Base-by-base conservation (phyloP, 2,329 filamentous ascomycete genomes). In the Neofusicoccum laricinum region DNA sequence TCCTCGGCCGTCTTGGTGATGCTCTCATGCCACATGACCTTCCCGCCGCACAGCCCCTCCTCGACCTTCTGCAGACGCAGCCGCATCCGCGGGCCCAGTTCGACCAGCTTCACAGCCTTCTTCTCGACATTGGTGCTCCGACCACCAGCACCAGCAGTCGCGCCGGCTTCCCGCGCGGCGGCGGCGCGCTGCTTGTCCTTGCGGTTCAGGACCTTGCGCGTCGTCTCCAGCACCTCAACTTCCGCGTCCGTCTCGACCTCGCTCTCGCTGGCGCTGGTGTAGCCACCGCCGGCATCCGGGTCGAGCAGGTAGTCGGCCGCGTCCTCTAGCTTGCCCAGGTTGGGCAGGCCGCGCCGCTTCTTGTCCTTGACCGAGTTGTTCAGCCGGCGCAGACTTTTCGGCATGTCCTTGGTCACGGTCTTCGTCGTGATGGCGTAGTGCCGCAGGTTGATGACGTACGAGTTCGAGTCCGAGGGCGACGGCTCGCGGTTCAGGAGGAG, bases 1-100 rank as follows among this genome's bases (percentile, higher is more conserved):
- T 99, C 93, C 17, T 86, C 85, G 70, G 87, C 87, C 6, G 87
- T 88, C 84, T 99, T 99, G 74, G 89, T 86, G 61, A 98, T 88
- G 74, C 92, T 96, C 75, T 97, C 93, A 77, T 99, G 95, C 95
- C 95, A 99, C 90, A 99, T 91, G 64, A 97, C 86, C 75, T 92
- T 95, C 57, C 95, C 95, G 30, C 86, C 85, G 71, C 93, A 97
- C 6, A 98, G 79, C 1, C 94, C 95, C 71, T 99, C 95, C 74
- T 99, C 95, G 4, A 99, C 93, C 80, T 99, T 99, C 63, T 92
- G 93, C 78, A 99, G 82, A 36, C 94, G 88, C 45, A 99, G 80
- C 66, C 87, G 90, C 90, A 99, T 89, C 62, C 95, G 87, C 1
- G 95, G 95, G 0, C 95, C 95, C 0, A 99, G 81, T 78, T 99